Conservation (phyloP, 2,329 filamentous ascomycete species). For the Fusarium metavorans region DNA sequence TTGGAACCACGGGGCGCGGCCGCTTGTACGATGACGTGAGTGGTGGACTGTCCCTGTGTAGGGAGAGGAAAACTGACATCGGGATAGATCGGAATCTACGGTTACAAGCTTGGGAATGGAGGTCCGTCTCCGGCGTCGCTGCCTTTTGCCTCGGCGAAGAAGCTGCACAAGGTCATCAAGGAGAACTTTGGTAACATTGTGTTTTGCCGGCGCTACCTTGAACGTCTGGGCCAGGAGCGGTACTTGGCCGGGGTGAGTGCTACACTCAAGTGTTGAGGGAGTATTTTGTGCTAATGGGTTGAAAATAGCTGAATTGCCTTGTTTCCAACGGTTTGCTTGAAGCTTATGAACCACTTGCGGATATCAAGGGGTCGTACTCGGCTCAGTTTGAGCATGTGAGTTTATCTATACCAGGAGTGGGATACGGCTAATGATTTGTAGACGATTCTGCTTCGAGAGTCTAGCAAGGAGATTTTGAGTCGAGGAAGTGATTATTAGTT, state of each 20-base stretch:
- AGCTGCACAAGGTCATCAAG: slow-evolving; percentile 68
- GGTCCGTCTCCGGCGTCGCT: slow-evolving; percentile 51
- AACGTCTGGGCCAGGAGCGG: slow-evolving; percentile 70
- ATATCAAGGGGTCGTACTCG: slow-evolving; percentile 70
- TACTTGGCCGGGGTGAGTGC: slow-evolving; percentile 67
- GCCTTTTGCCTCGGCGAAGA: slow-evolving; percentile 65
- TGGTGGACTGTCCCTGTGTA: neutral
- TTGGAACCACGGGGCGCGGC: slow-evolving; percentile 88
- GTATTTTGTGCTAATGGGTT: slow-evolving; percentile 20
- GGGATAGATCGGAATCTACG: slow-evolving; percentile 61
- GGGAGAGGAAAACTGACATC: neutral
- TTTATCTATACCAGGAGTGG: neutral
- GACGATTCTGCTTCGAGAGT: slow-evolving; percentile 60
- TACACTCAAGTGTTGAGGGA: fast-evolving
- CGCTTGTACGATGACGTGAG: slow-evolving; percentile 81
- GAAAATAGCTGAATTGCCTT: slow-evolving; percentile 67
- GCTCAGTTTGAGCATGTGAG: slow-evolving; percentile 72
- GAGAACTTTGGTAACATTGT: slow-evolving; percentile 73
- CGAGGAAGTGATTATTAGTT: slow-evolving; percentile 64
- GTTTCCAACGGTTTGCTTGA: slow-evolving; percentile 69
- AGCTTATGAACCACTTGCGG: slow-evolving; percentile 66
- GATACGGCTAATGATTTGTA: slow-evolving; percentile 37
- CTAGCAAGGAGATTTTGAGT: slow-evolving; percentile 63
- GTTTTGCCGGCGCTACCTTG: slow-evolving; percentile 72
- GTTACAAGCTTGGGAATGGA: slow-evolving; percentile 59